Evolutionary conservation across 2,329 filamentous ascomycete genomes (phyloP).

Genomic region (Fusarium avenaceum): DNA sequence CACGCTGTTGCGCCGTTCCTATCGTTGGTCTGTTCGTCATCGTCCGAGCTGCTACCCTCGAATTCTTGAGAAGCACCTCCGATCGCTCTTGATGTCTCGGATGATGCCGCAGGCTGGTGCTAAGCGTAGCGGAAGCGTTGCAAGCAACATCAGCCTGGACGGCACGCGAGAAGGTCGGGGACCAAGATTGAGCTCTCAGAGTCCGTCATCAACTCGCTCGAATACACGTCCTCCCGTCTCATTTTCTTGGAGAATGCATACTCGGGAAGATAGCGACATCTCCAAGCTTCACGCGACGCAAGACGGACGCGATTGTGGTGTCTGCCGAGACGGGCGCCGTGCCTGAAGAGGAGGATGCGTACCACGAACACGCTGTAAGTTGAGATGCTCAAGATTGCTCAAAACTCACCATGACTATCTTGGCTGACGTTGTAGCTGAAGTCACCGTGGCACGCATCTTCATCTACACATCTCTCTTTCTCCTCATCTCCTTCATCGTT

Average conservation of each 20-base stretch:
- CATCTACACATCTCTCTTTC: constrained; percentile 50
- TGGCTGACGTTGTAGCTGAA: constrained; percentile 44
- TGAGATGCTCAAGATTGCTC: constrained; percentile 17
- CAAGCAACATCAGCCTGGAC: too few relatives aligned
- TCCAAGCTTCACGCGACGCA: constrained; percentile 62
- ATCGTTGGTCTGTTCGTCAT: constrained; percentile 1
- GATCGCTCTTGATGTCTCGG: not conserved
- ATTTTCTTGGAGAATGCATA: constrained; percentile 96
- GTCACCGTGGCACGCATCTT: constrained; percentile 52
- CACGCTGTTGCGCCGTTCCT: too few relatives aligned
- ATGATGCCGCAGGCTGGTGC: not conserved
- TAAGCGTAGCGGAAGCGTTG: too few relatives aligned
- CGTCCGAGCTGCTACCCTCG: constrained; percentile 11
- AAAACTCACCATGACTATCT: constrained; percentile 22
- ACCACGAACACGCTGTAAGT: constrained; percentile 86
- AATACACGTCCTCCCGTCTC: constrained; percentile 83
- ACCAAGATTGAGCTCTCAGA: constrained; percentile 88
- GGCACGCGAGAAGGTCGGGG: not conserved
- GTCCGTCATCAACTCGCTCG: constrained; percentile 83
- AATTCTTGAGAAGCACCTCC: not conserved
- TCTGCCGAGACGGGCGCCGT: constrained; percentile 79
- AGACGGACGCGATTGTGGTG: constrained; percentile 87
- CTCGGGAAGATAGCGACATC: constrained; percentile 45
- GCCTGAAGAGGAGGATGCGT: constrained; percentile 69
- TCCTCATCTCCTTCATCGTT: constrained; percentile 56